Evolutionary conservation across 306 rosid genomes (phyloP), one percentile per base, ranked within the genome.

Genomic region (Begonia loranthoides): DNA sequence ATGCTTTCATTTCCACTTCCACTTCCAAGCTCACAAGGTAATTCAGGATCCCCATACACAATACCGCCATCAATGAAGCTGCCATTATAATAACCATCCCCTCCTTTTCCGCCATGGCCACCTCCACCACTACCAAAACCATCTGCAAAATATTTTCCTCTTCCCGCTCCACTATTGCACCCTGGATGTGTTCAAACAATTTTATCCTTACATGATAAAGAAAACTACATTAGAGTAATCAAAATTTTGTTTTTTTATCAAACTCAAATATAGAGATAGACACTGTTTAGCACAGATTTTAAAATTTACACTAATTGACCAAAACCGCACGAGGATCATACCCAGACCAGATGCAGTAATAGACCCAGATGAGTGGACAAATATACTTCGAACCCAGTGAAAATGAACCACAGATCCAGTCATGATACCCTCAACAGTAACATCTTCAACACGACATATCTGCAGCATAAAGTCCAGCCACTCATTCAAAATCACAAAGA

Each of bases 1-100:
- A 78, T 48, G 58, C 80, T 90, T 59, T 53, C 72, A 76, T 90
- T 82, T 53, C 99, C 99, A 67, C 99, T 90, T 62, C 99, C 99
- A 55, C 99, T 90, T 47, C 99, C 99, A 62, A 90, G 99, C 70
- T 90, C 88, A 70, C 99, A 90, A 3, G 99, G 99, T 58, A 90
- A 68, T 67, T 81, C 86, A 55, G 68, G 83, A 78, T 90, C 73
- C 58, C 99, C 99, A 61, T 90, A 80, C 14, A 78, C 51, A 50
- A 43, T 57, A 66, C 99, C 99, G 10, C 99, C 99, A 13, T 86
- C 92, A 66, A 86, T 76, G 57, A 72, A 90, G 59, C 56, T 80
- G 13, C 92, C 95, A 40, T 73, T 51, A 54, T 73, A 90, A 71
- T 74, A 85, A 52, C 95, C 97, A 57, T 86, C 87, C 28, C 95